Percentiles rank a stretch among this genome's conserved stretches.
These are phyloP conservation scores for Thinopyrum elongatum DNA, from an alignment of 176 grass and related monocot genomes.

Conservation along the genomic window DNA sequence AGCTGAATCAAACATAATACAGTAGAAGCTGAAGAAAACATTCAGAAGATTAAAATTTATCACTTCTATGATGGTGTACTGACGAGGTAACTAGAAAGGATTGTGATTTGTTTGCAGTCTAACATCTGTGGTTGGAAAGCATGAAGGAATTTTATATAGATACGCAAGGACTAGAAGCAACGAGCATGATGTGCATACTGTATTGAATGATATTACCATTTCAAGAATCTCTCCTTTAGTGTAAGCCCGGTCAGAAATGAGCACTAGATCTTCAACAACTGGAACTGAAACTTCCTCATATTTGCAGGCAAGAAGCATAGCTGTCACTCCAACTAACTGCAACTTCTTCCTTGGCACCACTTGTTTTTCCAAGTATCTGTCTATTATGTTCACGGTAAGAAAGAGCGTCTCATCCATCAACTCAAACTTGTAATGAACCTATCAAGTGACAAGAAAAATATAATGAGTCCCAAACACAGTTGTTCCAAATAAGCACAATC, in stretches of 20 bases:
- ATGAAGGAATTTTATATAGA: slow-evolving; percentile 20
- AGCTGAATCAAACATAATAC: slow-evolving; percentile 1
- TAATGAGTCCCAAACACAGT: slow-evolving; percentile 9
- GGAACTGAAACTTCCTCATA: slow-evolving; percentile 94
- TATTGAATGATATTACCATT: slow-evolving; percentile 60
- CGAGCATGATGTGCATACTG: not conserved
- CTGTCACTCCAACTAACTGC: slow-evolving; percentile 85
- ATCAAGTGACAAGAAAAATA: slow-evolving; percentile 20
- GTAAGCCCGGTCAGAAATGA: slow-evolving; percentile 77
- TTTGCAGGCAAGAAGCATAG: slow-evolving; percentile 94
- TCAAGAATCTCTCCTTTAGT: slow-evolving; percentile 70
- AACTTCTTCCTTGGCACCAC: slow-evolving; percentile 74
- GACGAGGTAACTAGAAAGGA: not conserved
- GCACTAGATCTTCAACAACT: slow-evolving; percentile 76
- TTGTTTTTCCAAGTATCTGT: slow-evolving; percentile 82
- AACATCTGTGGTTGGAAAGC: not conserved
- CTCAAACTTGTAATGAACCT: slow-evolving; percentile 96
- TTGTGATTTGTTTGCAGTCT: not conserved
- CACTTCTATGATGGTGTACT: not conserved
- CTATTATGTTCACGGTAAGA: slow-evolving; percentile 91
- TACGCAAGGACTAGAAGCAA: not conserved
- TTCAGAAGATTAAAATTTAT: not conserved
- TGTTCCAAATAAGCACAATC: not conserved
- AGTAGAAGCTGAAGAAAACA: not conserved
- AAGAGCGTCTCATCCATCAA: slow-evolving; percentile 92